Percentiles rank a stretch among this genome's conserved stretches.
Conservation (phyloP, 2,329 filamentous ascomycete species). For the Anisogramma anomala region DNA sequence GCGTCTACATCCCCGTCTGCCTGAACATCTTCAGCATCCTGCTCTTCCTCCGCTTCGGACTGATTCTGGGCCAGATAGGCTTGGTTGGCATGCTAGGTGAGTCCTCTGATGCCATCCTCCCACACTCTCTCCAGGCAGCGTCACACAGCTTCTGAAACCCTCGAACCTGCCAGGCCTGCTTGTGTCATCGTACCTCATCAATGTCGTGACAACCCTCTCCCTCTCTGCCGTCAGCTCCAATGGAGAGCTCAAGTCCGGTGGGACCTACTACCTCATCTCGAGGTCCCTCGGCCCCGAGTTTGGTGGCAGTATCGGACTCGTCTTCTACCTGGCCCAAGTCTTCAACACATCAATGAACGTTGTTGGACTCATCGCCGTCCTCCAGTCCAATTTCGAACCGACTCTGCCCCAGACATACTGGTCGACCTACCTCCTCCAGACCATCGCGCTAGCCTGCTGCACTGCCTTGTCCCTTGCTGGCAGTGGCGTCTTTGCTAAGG, state of each 20-base stretch:
- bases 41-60: slow-evolving; percentile 83
- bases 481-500: slow-evolving; percentile 67
- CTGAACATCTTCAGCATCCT: slow-evolving; percentile 82
- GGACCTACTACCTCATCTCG: slow-evolving; percentile 82
- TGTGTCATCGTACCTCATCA: slow-evolving; percentile 63
- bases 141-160: slow-evolving; percentile 18
- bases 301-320: slow-evolving; percentile 74
- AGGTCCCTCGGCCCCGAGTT: slow-evolving; percentile 79
- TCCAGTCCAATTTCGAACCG: slow-evolving; percentile 61
- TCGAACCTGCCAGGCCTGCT: slow-evolving; percentile 47
- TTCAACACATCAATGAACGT: slow-evolving; percentile 82
- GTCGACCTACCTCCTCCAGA: slow-evolving; percentile 67
- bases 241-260: slow-evolving; percentile 76
- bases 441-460: slow-evolving; percentile 57
- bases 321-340: slow-evolving; percentile 84
- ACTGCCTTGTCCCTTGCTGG: slow-evolving; percentile 68
- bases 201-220: slow-evolving; percentile 75
- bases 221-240: slow-evolving; percentile 84
- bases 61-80: slow-evolving; percentile 71
- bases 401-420: slow-evolving; percentile 61
- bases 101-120: slow-evolving; percentile 15
- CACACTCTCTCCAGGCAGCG: no score
- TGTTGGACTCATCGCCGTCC: slow-evolving; percentile 73
- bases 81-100: slow-evolving; percentile 68
- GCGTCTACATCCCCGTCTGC: slow-evolving; percentile 79